Conservation (phyloP, 805 yeast species). For the Wickerhamomyces chambardii region DNA sequence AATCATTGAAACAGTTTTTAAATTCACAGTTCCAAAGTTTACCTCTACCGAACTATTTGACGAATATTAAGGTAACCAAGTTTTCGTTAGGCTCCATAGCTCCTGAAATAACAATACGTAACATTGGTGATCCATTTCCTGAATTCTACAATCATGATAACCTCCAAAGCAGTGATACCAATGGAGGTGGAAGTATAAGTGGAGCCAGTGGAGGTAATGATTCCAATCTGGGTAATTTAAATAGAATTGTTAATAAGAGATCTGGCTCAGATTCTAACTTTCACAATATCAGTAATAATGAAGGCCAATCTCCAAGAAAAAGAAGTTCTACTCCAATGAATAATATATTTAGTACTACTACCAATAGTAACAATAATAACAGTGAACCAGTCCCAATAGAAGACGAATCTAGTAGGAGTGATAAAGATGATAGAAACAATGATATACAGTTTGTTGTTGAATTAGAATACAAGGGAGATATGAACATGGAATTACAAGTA, state of each 20-base stretch:
- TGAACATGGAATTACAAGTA: slow-evolving; percentile 65
- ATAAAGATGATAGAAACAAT: slow-evolving; percentile 13
- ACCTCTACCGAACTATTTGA: slow-evolving; percentile 66
- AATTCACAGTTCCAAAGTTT: slow-evolving; percentile 60
- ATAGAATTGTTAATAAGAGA: background rate
- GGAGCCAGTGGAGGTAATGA: background rate
- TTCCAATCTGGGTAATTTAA: background rate
- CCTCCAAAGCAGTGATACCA: no score
- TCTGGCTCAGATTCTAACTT: background rate
- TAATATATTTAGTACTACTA: no score
- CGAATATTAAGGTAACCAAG: slow-evolving; percentile 59
- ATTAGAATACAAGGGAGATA: slow-evolving; percentile 69
- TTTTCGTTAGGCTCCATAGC: slow-evolving; percentile 68
- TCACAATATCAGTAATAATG: no score
- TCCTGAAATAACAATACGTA: slow-evolving; percentile 72
- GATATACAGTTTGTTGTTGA: slow-evolving; percentile 81
- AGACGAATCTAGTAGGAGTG: background rate
- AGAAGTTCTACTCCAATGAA: no score
- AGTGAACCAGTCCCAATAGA: slow-evolving; percentile 1
- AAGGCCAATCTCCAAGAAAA: no score
- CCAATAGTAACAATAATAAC: no score
- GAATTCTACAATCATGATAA: slow-evolving; percentile 69
- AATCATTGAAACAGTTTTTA: slow-evolving; percentile 42
- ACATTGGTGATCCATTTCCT: slow-evolving; percentile 79
- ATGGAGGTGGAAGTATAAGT: no score